Evolutionary conservation across 495 filamentous ascomycete genomes (phyloP).

Genomic region (Hypoxylon subgilvum): DNA sequence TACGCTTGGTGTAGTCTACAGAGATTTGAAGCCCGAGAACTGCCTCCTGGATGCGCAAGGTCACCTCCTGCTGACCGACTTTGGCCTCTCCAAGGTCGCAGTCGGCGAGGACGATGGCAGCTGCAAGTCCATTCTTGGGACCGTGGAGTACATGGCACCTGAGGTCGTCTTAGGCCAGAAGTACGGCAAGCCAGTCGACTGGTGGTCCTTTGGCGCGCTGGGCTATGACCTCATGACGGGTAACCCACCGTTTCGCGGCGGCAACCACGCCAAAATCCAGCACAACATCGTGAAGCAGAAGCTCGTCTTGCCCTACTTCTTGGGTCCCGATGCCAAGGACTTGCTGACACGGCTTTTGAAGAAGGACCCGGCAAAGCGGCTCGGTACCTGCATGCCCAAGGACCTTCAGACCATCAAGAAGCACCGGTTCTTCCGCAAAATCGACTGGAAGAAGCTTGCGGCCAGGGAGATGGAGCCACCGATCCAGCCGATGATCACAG

Average conservation of each 20-base stretch:
- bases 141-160: slow-evolving; percentile 97
- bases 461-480: slow-evolving; percentile 80
- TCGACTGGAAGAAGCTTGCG: slow-evolving; percentile 87
- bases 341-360: slow-evolving; percentile 84
- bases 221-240: slow-evolving; percentile 92
- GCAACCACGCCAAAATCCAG: slow-evolving; percentile 89
- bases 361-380: slow-evolving; percentile 87
- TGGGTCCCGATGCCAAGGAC: slow-evolving; percentile 89
- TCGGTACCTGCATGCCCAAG: slow-evolving; percentile 86
- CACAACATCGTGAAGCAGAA: slow-evolving; percentile 93
- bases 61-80: slow-evolving; percentile 94
- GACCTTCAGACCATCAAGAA: slow-evolving; percentile 86
- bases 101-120: slow-evolving; percentile 70
- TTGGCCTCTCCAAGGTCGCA: slow-evolving; percentile 95
- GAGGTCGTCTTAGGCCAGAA: slow-evolving; percentile 84
- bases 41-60: slow-evolving; percentile 90
- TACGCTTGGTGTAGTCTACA: slow-evolving; percentile 90
- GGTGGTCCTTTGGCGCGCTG: slow-evolving; percentile 96
- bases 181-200: slow-evolving; percentile 94
- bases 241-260: slow-evolving; percentile 83
- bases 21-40: slow-evolving; percentile 97
- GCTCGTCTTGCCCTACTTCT: slow-evolving; percentile 81
- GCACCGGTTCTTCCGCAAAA: slow-evolving; percentile 94
- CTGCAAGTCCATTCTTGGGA: slow-evolving; percentile 89
- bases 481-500: slow-evolving; percentile 89